Base-by-base conservation (phyloP, 2,329 filamentous ascomycete genomes). In the Colletotrichum endophyticum region DNA sequence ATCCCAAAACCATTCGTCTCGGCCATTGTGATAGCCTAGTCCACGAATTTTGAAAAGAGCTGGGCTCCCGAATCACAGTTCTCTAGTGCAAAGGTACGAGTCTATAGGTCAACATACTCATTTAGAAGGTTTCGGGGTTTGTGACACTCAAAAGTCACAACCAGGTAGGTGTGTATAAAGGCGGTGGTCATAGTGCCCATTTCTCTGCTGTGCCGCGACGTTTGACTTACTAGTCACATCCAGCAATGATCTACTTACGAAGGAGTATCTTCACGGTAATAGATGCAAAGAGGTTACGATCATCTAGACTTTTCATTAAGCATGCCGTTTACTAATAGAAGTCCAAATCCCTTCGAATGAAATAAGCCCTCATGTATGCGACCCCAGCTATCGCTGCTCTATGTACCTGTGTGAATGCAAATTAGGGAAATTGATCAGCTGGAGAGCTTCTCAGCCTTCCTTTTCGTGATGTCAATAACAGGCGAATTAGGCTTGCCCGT, bases 401-500 rank as follows among this genome's bases (percentile, higher is more conserved):
- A 59, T 59, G 56, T 59, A 28, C 22, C 16, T 28, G 4, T 16
- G 15, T 27, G 25, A 16, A 12, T 6, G 8, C 2, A 8, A 16
- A 4, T 12, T 12, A 9, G 15, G 8, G 3, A 12, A 27, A 8
- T 27, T 5, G 15, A 6, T 57, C 56, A 59, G 8, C 16, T 59
- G 19, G 56, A 25, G 15, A 59, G 56, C 5, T 59, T 62, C 27
- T 62, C 36, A 11, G 22, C 22, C 49, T 69, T 69, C 30, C 66
- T 69, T 5, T 22, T 32, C 5, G 57, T 53, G 5, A 59, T 69
- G 30, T 69, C 69, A 16, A 83, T 87, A 2, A 87, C 84, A 2
- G 86, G 86, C 1, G 84, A 81, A 15, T 84, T 79, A 0, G 87
- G 84, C 28, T 81, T 82, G 1, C 86, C 87, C 3, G 78, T 85